phyloP scores from a whole-genome alignment of 768 basidiomycete genomes.

The Gymnopilus dilepis region DNA sequence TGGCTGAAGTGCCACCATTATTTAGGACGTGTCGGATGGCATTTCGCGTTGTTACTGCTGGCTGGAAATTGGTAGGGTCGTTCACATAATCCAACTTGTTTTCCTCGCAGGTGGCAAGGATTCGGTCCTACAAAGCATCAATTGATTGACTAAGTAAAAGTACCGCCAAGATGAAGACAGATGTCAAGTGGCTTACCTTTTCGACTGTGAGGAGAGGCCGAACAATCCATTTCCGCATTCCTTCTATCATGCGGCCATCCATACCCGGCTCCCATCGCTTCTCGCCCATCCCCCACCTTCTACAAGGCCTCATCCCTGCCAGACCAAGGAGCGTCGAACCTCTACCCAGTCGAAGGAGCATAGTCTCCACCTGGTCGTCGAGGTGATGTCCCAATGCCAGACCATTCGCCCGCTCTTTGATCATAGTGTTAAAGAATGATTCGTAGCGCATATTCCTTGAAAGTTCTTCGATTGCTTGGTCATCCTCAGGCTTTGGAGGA shows the following conservation, averaged over 20 bases:
- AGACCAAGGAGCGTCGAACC: slow-evolving; percentile 63
- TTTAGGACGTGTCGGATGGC: slow-evolving; percentile 56
- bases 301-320: slow-evolving; percentile 67
- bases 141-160: not conserved
- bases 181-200: slow-evolving; percentile 54
- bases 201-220: slow-evolving; percentile 70
- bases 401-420: slow-evolving; percentile 35
- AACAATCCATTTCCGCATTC: slow-evolving; percentile 72
- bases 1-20: not conserved
- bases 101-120: slow-evolving; percentile 78
- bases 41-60: slow-evolving; percentile 74
- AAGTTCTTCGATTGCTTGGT: slow-evolving; percentile 52
- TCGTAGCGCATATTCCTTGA: slow-evolving; percentile 66
- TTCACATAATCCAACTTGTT: slow-evolving; percentile 63
- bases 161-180: not conserved
- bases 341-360: slow-evolving; percentile 67
- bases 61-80: slow-evolving; percentile 79
- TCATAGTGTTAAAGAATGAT: slow-evolving; percentile 43
- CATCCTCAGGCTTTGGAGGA: slow-evolving; percentile 48
- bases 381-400: slow-evolving; percentile 79
- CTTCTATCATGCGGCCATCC: slow-evolving; percentile 51
- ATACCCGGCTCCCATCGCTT: slow-evolving; percentile 36
- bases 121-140: slow-evolving; percentile 60
- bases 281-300: slow-evolving; percentile 83
- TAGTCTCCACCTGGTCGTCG: slow-evolving; percentile 86